A percentile compares a stretch with the other conserved stretches of the same genome.
Conservation (phyloP, 2,329 filamentous ascomycete genomes). For the Venturia oleaginea region DNA sequence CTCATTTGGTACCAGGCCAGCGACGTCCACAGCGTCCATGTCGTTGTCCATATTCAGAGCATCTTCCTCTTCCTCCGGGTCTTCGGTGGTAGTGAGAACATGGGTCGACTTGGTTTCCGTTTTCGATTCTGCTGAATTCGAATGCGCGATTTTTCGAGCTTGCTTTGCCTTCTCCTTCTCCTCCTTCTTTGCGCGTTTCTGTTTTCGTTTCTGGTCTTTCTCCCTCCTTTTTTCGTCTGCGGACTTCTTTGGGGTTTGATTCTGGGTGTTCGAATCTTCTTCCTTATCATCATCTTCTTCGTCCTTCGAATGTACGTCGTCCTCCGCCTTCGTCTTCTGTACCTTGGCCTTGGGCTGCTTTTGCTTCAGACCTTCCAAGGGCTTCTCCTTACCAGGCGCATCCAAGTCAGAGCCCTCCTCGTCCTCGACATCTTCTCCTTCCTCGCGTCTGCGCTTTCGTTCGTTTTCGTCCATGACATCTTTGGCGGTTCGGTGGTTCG, state of each 20-base stretch:
- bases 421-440: conserved; percentile 35
- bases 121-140: conserved; percentile 16
- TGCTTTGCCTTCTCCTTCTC: conserved; percentile 27
- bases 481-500: conserved; percentile 82
- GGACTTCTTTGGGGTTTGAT: conserved; percentile 6
- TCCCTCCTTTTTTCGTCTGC: conserved; percentile 22
- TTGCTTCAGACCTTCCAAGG: conserved; percentile 29
- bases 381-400: conserved; percentile 28
- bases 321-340: conserved; percentile 28
- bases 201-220: conserved; percentile 35
- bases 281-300: conserved; percentile 18
- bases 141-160: conserved; percentile 19
- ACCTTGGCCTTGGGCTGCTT: conserved; percentile 29
- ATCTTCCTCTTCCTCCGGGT: conserved; percentile 19
- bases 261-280: conserved; percentile 16
- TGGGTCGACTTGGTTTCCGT: conserved; percentile 17
- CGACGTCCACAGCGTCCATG: conserved; percentile 7
- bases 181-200: conserved; percentile 27
- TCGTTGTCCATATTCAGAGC: conserved; percentile 7
- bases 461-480: conserved; percentile 85
- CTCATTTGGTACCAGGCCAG: conserved; percentile 1
- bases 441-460: conserved; percentile 62
- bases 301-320: conserved; percentile 17
- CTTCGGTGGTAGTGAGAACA: conserved; percentile 23
- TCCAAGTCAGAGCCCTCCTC: conserved; percentile 25